Evolutionary conservation across 805 yeast genomes (phyloP).

Genomic region (Saccharomycopsis vini): DNA sequence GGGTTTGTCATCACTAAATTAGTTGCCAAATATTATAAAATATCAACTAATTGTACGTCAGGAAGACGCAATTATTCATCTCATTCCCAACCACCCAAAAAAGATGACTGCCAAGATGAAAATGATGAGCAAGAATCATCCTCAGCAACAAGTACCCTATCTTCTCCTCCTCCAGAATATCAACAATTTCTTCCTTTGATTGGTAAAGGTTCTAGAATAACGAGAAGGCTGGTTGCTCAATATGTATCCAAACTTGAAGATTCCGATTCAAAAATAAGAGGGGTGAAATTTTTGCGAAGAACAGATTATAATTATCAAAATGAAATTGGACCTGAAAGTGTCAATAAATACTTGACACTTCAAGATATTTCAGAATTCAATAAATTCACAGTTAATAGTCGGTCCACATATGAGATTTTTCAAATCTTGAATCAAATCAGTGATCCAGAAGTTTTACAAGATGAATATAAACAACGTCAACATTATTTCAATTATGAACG

Average conservation of each 20-base stretch:
- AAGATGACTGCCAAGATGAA: too few relatives aligned
- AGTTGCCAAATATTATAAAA: too few relatives aligned
- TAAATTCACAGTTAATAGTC: not conserved
- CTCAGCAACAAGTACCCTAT: too few relatives aligned
- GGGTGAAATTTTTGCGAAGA: not conserved
- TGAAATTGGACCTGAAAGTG: slow-evolving; percentile 2
- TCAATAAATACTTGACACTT: slow-evolving; percentile 1
- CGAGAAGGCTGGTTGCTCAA: slow-evolving; percentile 9
- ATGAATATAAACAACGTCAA: not conserved
- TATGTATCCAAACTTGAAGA: slow-evolving; percentile 3
- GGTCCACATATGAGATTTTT: slow-evolving; percentile 11
- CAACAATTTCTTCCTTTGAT: slow-evolving; percentile 15
- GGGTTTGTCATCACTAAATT: too few relatives aligned
- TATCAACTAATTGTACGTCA: too few relatives aligned
- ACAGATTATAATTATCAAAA: slow-evolving; percentile 1
- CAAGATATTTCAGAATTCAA: not conserved
- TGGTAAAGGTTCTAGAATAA: slow-evolving; percentile 13
- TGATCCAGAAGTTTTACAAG: slow-evolving; percentile 3
- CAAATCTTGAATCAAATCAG: slow-evolving; percentile 9
- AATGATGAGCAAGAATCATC: too few relatives aligned
- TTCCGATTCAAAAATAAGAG: not conserved
- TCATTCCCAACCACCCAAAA: too few relatives aligned
- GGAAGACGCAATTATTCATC: too few relatives aligned
- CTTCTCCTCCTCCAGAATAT: too few relatives aligned
- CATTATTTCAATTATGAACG: not conserved